Evolutionary conservation across 2,329 filamentous ascomycete species (phyloP).

Genomic region (Pseudogymnoascus sp.): DNA sequence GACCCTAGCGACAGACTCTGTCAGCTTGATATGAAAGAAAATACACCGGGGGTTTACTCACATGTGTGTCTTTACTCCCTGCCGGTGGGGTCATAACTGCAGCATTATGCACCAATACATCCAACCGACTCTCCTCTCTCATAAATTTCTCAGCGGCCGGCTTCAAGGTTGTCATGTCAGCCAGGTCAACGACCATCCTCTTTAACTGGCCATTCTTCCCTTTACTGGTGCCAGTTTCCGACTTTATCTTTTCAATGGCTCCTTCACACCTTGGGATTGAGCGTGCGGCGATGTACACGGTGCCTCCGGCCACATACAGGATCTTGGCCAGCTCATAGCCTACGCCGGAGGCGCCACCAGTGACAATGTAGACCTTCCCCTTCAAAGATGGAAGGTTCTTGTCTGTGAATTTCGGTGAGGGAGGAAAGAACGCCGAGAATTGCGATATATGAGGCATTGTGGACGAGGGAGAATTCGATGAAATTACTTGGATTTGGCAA

Average conservation of each 20-base stretch:
- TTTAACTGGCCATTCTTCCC: slow-evolving; percentile 13
- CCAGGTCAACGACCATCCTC: slow-evolving; percentile 21
- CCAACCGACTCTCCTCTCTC: slow-evolving; percentile 27
- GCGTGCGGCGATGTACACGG: slow-evolving; percentile 43
- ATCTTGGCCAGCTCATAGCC: slow-evolving; percentile 42
- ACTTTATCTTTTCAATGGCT: slow-evolving; percentile 36
- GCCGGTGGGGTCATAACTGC: slow-evolving; percentile 36
- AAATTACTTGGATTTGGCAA: not conserved
- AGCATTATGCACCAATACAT: slow-evolving; percentile 40
- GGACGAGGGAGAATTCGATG: not conserved
- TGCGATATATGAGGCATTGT: not conserved
- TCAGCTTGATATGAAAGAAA: not conserved
- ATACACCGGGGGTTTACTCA: slow-evolving; percentile 11
- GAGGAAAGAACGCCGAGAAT: slow-evolving; percentile 26
- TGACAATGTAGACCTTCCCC: slow-evolving; percentile 37
- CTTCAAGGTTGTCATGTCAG: slow-evolving; percentile 25
- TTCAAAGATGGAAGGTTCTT: slow-evolving; percentile 32
- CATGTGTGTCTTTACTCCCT: slow-evolving; percentile 31
- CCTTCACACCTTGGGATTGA: slow-evolving; percentile 32
- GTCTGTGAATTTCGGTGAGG: slow-evolving; percentile 35
- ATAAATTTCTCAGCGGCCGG: slow-evolving; percentile 25
- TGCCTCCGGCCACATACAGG: slow-evolving; percentile 41
- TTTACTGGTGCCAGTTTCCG: not conserved
- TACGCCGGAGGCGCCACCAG: slow-evolving; percentile 30
- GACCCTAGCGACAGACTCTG: not conserved